phyloP scores from a whole-genome alignment of 306 rosid species.

The Morella rubra region DNA sequence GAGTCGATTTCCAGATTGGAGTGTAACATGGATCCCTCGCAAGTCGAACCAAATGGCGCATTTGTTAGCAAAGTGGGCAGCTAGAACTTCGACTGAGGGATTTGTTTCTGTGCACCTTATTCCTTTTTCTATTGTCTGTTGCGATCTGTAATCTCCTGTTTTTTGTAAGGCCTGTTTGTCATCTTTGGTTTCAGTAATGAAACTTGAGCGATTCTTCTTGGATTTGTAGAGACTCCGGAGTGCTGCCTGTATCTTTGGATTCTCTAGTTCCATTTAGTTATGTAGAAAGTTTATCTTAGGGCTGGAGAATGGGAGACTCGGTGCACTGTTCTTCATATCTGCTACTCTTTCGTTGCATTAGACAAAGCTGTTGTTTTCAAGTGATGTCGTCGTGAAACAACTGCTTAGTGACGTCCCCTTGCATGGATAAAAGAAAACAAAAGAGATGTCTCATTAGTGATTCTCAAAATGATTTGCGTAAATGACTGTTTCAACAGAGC shows the following conservation, averaged over 20 bases:
- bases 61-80: too few relatives aligned
- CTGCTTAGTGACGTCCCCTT: not conserved
- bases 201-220: not conserved
- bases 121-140: too few relatives aligned
- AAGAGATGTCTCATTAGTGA: not conserved
- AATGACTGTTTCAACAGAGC: not conserved
- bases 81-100: too few relatives aligned
- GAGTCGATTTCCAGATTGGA: too few relatives aligned
- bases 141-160: too few relatives aligned
- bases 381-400: not conserved
- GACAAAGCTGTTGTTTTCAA: not conserved
- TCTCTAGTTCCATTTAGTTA: not conserved
- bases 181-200: too few relatives aligned
- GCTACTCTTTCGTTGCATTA: not conserved
- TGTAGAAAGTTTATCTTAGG: not conserved
- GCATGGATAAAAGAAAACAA: not conserved
- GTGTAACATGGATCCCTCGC: too few relatives aligned
- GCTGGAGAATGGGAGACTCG: not conserved
- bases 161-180: too few relatives aligned
- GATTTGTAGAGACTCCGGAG: not conserved
- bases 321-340: not conserved
- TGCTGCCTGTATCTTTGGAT: not conserved
- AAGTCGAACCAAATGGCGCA: too few relatives aligned
- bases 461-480: not conserved
- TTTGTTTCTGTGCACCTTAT: too few relatives aligned